Base-by-base conservation (phyloP, 164 flowering plant genomes). In the Kingdonia uniflora region DNA sequence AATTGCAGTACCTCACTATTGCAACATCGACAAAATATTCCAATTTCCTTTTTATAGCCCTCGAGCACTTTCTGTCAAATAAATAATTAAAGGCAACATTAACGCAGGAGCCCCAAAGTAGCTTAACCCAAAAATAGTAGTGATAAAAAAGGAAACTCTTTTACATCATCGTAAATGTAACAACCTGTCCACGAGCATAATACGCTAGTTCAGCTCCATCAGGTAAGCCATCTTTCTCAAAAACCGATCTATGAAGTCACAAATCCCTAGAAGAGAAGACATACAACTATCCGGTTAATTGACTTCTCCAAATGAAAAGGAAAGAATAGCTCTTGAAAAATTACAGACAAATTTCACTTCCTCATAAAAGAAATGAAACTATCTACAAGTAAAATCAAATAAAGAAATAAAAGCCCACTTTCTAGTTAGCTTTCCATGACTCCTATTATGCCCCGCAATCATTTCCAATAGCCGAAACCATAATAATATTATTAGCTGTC, bases 131-230 rank as follows among this genome's bases (percentile, higher is more conserved):
- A 29, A 29, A 8, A 29, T 29, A 29, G 8, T 29, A 29, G 6
- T 2, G 2, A 19, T n/a, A 47, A 43, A 51, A 53, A 59, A 41
- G 11, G 20, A 48, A 42, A 47, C 17, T 2, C 26, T 15, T 46
- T n/a, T n/a, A n/a, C n/a, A n/a, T 49, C 23, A 45, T 24, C 19
- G 14, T 47, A 29, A 42, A 23, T 19, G 57, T 20, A 13, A 65
- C 51, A 56, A 88, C 99, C 95, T 82, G 49, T 63, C 92, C 94
- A 57, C 68, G 75, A 19, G 67, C 71, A 64, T 68, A 79, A 66
- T 94, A 94, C 5, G 74, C 81, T 42, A 94, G 70, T 69, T 80
- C 89, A 45, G 97, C 72, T 65, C 97, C 99, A 57, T 94, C 95
- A 42, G 87, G 82, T 52, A 94, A 69, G 20, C 65, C 62, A 67